phyloP scores from a whole-genome alignment of 1,284 basidiomycete species.

The Naganishia cerealis region DNA sequence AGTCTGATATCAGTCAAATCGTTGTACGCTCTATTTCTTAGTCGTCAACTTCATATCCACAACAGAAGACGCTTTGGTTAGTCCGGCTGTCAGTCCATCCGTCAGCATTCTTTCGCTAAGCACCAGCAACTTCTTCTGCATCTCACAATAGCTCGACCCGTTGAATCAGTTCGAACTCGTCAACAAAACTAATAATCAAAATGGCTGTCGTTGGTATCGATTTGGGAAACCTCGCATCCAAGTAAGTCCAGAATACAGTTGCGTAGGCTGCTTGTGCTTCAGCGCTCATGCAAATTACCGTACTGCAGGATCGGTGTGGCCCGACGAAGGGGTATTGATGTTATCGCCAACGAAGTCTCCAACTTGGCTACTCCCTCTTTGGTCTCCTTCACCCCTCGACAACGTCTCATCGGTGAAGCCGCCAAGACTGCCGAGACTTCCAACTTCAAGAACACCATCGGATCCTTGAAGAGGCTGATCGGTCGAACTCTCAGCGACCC shows the following conservation, averaged over 20 bases:
- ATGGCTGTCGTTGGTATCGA: slow-evolving; percentile 81
- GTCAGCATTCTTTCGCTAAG: neutral
- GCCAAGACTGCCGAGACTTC: slow-evolving; percentile 97
- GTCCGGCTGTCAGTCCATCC: neutral
- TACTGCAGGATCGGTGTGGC: slow-evolving; percentile 79
- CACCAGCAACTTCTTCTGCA: neutral
- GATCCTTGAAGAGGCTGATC: slow-evolving; percentile 81
- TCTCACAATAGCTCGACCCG: slow-evolving; percentile 24
- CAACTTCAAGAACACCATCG: slow-evolving; percentile 93
- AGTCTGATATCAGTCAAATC: neutral
- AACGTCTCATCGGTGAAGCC: slow-evolving; percentile 82
- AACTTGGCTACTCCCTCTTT: slow-evolving; percentile 93
- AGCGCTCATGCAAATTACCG: slow-evolving; percentile 34
- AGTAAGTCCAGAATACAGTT: slow-evolving; percentile 58
- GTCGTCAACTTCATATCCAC: slow-evolving; percentile 15
- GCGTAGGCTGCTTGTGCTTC: slow-evolving; percentile 29
- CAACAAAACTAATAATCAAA: slow-evolving; percentile 2
- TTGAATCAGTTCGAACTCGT: slow-evolving; percentile 29
- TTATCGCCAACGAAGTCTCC: slow-evolving; percentile 91
- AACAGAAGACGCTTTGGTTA: slow-evolving; percentile 23
- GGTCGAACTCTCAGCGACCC: slow-evolving; percentile 74
- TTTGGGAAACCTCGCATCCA: slow-evolving; percentile 81
- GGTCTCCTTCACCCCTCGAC: slow-evolving; percentile 83
- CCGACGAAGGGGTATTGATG: slow-evolving; percentile 88
- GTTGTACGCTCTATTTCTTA: slow-evolving; percentile 24